Base-by-base conservation (phyloP, 768 basidiomycete genomes). In the Leccinellum luteum region DNA sequence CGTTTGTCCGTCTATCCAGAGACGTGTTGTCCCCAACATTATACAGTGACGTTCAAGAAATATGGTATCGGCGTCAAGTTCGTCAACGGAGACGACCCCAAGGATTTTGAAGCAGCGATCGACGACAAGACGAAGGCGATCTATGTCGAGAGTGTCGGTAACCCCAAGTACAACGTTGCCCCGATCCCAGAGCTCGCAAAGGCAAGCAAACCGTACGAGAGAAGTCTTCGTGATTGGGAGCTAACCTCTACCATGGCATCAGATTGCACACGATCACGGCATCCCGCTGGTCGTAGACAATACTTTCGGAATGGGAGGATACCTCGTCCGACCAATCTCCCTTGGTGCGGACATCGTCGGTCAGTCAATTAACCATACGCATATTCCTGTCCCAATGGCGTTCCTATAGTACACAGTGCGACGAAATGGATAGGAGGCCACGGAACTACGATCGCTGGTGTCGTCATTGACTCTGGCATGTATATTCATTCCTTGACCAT, bases 401-500 rank as follows among this genome's bases (percentile, higher is more conserved):
- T 51, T 45, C n/a, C 19, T 44, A 7, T 19, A 79, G 81, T 82
- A 1, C 79, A 84, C 62, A 81, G 80, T 31, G 82, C 82, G 1
- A 86, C 84, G 0, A 86, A 88, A 65, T 87, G 86, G 86, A 83
- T 87, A 8, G 77, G 84, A 2, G 83, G 84, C 0, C 84, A 85
- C 51, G 85, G 87, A 21, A 85, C 83, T 7, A 85, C 83, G 6
- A 81, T 87, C 52, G 85, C 76, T 0, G 87, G 86, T 43, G 81
- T 86, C 17, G 71, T 87, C 28, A 61, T 89, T 27, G 86, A 88
- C 60, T 73, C 76, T 13, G 85, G 85, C 75, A 68, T 28, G 67
- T 72, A 62, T 43, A 61, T 56, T 54, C 13, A 61, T 56, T 54
- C 13, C 19, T 52, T 31, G 3, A 45, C n/a, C 13, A 13, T 9